A percentile compares a stretch with the other conserved stretches of the same genome.
Conservation (phyloP, 768 basidiomycete genomes). For the Nidularia sp. region DNA sequence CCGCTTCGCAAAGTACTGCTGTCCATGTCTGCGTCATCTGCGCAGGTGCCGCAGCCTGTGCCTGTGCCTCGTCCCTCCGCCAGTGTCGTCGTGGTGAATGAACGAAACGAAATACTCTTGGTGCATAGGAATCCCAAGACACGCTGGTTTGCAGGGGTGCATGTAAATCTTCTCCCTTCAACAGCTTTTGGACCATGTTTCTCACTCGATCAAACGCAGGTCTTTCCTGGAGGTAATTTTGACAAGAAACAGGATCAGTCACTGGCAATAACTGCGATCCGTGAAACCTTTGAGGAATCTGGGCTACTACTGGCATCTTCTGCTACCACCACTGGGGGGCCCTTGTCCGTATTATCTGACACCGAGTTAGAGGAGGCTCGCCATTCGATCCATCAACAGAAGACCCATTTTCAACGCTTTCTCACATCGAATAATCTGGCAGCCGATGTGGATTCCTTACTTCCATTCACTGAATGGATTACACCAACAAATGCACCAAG, state of each 20-base stretch:
- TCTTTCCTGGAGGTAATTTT: conserved; percentile 73
- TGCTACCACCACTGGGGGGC: not conserved
- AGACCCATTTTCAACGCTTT: conserved; percentile 47
- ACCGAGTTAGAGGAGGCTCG: conserved; percentile 48
- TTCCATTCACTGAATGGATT: conserved; percentile 76
- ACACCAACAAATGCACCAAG: conserved; percentile 54
- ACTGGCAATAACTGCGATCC: conserved; percentile 58
- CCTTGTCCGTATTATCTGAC: conserved; percentile 21
- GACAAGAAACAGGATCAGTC: conserved; percentile 58
- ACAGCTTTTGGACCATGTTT: not conserved
- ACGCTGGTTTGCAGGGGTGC: conserved; percentile 59
- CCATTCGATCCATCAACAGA: conserved; percentile 49
- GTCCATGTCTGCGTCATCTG: conserved; percentile 8
- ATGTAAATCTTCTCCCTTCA: conserved; percentile 37
- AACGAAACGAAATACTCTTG: conserved; percentile 62
- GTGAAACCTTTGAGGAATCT: conserved; percentile 77
- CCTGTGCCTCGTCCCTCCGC: conserved; percentile 56
- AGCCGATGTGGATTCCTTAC: conserved; percentile 39
- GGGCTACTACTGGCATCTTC: conserved; percentile 59
- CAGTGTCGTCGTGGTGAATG: conserved; percentile 62
- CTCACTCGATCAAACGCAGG: conserved; percentile 32
- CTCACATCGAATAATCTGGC: conserved; percentile 39
- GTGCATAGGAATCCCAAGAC: conserved; percentile 69
- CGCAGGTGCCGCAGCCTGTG: not conserved
- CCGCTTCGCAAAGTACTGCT: not conserved